phyloP scores from a whole-genome alignment of 2,329 filamentous ascomycete species.

The Chaetomiaceae sp. region DNA sequence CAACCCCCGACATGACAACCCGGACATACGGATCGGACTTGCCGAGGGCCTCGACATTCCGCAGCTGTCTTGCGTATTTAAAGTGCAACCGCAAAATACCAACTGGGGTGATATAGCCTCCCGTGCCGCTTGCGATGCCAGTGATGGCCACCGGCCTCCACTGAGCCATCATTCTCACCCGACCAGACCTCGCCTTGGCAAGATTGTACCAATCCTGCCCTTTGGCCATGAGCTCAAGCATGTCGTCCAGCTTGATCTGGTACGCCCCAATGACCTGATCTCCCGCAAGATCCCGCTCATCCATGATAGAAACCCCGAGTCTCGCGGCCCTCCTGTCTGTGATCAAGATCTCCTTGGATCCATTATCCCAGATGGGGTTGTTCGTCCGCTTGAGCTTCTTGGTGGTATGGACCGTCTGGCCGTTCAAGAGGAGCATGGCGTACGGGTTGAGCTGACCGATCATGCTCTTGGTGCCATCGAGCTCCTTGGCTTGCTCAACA shows the following conservation, averaged over 20 bases:
- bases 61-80: slow-evolving; percentile 71
- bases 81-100: slow-evolving; percentile 95
- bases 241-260: slow-evolving; percentile 90
- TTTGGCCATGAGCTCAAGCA: slow-evolving; percentile 84
- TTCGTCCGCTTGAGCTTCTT: slow-evolving; percentile 95
- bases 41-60: slow-evolving; percentile 90
- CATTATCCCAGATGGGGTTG: slow-evolving; percentile 92
- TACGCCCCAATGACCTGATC: slow-evolving; percentile 87
- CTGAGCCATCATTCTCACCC: slow-evolving; percentile 82
- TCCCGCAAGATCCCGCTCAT: slow-evolving; percentile 76
- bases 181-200: slow-evolving; percentile 70
- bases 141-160: slow-evolving; percentile 93
- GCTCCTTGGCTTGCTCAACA: slow-evolving; percentile 91
- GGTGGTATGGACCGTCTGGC: slow-evolving; percentile 82
- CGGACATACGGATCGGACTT: slow-evolving; percentile 95
- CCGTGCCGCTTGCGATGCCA: slow-evolving; percentile 68
- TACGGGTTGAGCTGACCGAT: slow-evolving; percentile 90
- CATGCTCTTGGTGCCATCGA: slow-evolving; percentile 87
- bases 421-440: slow-evolving; percentile 79
- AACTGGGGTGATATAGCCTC: slow-evolving; percentile 87
- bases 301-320: slow-evolving; percentile 88
- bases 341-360: slow-evolving; percentile 88
- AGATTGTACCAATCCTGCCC: slow-evolving; percentile 97
- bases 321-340: slow-evolving; percentile 88
- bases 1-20: slow-evolving; percentile 80